Conservation (phyloP, 768 basidiomycete species). For the Pleurotus citrinopileatus region DNA sequence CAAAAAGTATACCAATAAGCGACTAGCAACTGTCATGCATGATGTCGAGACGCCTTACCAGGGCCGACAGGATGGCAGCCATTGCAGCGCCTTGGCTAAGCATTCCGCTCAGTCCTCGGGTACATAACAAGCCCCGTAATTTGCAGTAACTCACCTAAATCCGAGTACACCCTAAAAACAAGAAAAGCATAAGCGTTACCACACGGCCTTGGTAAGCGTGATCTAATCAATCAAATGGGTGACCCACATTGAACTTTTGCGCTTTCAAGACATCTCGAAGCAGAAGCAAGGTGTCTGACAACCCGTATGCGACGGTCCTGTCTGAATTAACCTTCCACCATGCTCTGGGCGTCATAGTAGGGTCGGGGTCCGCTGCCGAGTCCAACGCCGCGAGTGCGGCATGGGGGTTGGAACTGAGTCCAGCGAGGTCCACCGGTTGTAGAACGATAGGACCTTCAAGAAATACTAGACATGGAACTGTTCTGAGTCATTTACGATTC, state of each 20-base stretch:
- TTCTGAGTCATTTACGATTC: background rate
- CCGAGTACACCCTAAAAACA: conserved; percentile 67
- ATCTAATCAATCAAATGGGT: too few species aligned
- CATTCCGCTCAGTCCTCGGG: background rate
- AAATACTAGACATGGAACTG: conserved; percentile 49
- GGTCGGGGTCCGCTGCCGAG: conserved; percentile 40
- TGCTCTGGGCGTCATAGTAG: conserved; percentile 53
- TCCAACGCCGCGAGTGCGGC: conserved; percentile 35
- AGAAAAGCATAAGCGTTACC: conserved; percentile 3
- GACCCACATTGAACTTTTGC: conserved; percentile 64
- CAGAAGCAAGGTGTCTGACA: conserved; percentile 53
- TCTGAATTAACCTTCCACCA: conserved; percentile 69
- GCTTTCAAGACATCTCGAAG: conserved; percentile 56
- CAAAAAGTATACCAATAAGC: background rate
- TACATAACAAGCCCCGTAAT: background rate
- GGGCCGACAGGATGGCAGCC: conserved; percentile 65
- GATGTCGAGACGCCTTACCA: conserved; percentile 58
- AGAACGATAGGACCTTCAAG: conserved; percentile 69
- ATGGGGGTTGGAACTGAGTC: conserved; percentile 18
- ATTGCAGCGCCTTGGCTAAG: conserved; percentile 75
- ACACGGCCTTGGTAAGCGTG: conserved; percentile 4
- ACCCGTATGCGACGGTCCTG: conserved; percentile 47
- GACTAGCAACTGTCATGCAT: too few species aligned
- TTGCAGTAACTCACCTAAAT: conserved; percentile 52
- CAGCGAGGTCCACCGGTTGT: conserved; percentile 56